Conservation (phyloP, 2,329 filamentous ascomycete species). For the Hymenoscyphus scutula region DNA sequence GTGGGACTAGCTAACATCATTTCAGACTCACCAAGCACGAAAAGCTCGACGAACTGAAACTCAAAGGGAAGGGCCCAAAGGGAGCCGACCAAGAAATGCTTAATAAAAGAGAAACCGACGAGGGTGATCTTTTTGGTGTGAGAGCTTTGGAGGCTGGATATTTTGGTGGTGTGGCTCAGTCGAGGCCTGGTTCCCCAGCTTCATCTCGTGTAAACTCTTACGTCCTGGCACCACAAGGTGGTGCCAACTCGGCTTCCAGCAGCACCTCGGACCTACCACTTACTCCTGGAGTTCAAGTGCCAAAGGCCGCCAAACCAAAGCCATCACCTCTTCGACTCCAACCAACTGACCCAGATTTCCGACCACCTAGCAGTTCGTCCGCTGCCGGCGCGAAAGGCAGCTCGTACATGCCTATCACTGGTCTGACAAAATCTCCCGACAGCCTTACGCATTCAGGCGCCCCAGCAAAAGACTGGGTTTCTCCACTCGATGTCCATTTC, state of each 20-base stretch:
- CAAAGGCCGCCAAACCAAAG: slow-evolving; percentile 16
- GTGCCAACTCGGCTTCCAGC: slow-evolving; percentile 5
- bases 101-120: slow-evolving; percentile 20
- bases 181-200: slow-evolving; percentile 26
- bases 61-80: slow-evolving; percentile 17
- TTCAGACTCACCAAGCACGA: slow-evolving; percentile 22
- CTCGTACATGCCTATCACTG: slow-evolving; percentile 21
- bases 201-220: slow-evolving; percentile 12
- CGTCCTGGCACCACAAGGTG: slow-evolving; percentile 18
- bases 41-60: slow-evolving; percentile 23
- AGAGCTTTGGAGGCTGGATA: slow-evolving; percentile 29
- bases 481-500: slow-evolving; percentile 29
- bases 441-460: neutral
- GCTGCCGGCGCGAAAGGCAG: slow-evolving; percentile 18
- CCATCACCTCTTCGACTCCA: slow-evolving; percentile 24
- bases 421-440: neutral
- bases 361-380: neutral
- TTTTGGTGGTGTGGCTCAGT: slow-evolving; percentile 30
- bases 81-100: slow-evolving; percentile 23
- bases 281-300: slow-evolving; percentile 1
- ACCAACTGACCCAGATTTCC: neutral
- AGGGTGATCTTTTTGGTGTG: slow-evolving; percentile 31
- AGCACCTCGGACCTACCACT: slow-evolving; percentile 18
- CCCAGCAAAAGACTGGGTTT: slow-evolving; percentile 20
- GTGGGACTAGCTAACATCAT: slow-evolving; percentile 8